Evolutionary conservation across 2,329 filamentous ascomycete species (phyloP), one percentile per base, ranked within the genome.

Genomic region (Alternaria gaisen): DNA sequence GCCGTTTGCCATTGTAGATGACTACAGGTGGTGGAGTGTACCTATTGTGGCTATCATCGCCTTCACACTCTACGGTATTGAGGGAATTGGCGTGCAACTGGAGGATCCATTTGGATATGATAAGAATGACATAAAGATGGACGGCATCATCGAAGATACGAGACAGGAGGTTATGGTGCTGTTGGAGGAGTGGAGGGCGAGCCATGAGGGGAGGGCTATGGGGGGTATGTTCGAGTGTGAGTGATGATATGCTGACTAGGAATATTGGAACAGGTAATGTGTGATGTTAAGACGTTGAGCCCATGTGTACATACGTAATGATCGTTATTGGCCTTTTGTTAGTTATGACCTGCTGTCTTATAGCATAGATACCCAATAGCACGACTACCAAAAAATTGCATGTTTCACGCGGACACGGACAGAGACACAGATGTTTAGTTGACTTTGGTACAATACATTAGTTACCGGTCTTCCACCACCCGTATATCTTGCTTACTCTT

Each of bases 71-170:
- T 90, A 90, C 61, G 87, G 86, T 0, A 88, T 88, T 26, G 86
- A 88, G 61, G 87, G 86, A 1, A 90, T 89, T 56, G 87, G 86
- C 11, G 83, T 82, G 4, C 87, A 89, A 73, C 79, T 90, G 1
- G 88, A 90, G 71, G 88, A 90, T 71, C 88, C 88, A 1, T 90
- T 90, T 71, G 88, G 88, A 2, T 87, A 87, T 57, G 87, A 88
- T 65, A 83, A 84, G 69, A 89, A 88, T 58, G 87, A 90, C 71
- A 90, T 90, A 76, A 89, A 89, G 71, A 88, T 90, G 83, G 87
- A 90, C 72, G 86, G 86, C 4, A 85, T 90, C 51, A 85, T 87
- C 3, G 86, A 88, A 65, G 88, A 90, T 71, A 80, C 86, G 43
- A 79, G 85, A 60, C 81, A 81, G 40, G 87, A 90, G 75, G 82